A percentile compares a stretch with the other conserved stretches of the same genome.
Conservation (phyloP, 805 yeast species). For the Wickerhamomyces xylosicus region DNA sequence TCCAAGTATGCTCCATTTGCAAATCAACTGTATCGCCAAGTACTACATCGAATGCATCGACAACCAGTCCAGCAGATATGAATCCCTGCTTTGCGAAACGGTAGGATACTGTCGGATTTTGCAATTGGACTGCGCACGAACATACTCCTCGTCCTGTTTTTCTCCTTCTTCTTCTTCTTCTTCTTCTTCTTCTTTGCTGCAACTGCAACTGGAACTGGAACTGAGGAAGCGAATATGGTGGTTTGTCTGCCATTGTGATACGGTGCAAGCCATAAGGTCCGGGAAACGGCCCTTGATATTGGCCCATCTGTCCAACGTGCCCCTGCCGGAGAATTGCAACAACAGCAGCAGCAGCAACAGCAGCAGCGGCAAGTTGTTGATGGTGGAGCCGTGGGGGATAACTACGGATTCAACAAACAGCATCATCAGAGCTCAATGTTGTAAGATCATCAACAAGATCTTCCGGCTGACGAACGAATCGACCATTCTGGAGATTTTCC, state of each 20-base stretch:
- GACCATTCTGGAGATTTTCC: background rate
- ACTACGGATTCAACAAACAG: background rate
- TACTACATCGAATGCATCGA: background rate
- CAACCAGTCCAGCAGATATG: background rate
- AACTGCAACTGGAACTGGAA: background rate
- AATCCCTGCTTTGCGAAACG: background rate
- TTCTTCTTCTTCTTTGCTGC: too few relatives aligned
- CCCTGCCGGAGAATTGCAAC: background rate
- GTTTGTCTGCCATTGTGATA: background rate
- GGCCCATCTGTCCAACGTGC: background rate
- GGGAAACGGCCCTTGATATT: background rate
- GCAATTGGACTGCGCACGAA: background rate
- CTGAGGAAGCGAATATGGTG: background rate
- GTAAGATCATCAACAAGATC: background rate
- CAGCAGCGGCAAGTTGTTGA: too few relatives aligned
- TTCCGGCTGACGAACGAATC: background rate
- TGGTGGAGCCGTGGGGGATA: background rate
- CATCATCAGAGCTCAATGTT: background rate
- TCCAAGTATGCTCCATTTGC: slow-evolving; percentile 2
- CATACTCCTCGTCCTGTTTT: too few relatives aligned
- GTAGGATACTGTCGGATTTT: background rate
- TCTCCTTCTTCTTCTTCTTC: too few relatives aligned
- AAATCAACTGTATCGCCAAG: background rate
- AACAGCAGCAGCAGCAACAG: background rate
- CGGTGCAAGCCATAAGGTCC: background rate